Base-by-base conservation (phyloP, 305 asterid species). In the Fraxinus floribunda region DNA sequence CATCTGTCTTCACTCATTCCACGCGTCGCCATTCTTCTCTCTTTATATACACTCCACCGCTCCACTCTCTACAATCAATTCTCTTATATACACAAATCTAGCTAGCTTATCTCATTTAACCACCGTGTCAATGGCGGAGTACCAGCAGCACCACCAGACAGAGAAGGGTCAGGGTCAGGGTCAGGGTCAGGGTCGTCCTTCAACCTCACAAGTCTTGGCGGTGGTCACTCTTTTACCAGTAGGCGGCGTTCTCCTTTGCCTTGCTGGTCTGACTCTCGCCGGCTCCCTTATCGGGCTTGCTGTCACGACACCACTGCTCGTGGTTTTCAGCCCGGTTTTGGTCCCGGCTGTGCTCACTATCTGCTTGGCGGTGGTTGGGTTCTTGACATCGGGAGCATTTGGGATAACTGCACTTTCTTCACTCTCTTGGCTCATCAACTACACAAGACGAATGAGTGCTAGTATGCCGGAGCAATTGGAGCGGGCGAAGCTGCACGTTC, bases 401-500 rank as follows among this genome's bases (percentile, higher is more conserved):
- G 91, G 91, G 79, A 80, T 89, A 18, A 87, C 90, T 8, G 91
- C 89, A 7, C 84, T 89, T 4, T 85, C 91, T 1, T 86, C 91
- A 10, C 32, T 89, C 32, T 78, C 89, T 1, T 89, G 90, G 90
- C 81, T 89, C 3, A 39, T 84, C 11, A 89, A 89, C 57, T 85
- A 87, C 78, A 35, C 82, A 79, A 52, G 86, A 26, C 49, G 64
- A 2, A 41, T 75, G 41, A 76, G 46, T 13, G 86, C 83, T 1
- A 2, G 78, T 2, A 18, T 38, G 55, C 84, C 79, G 35, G 85
- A 85, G 29, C 84, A 85, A 29, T 2, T 81, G 49, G 90, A 87
- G 36, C 84, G 78, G 6, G 84, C 83, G 3, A 89, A 80, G 86
- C 35, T 82, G 81, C 84, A 85, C 22, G 79, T 41, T 71, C 85